Conservation (phyloP, 106 monocot species). For the Dioscorea alata region DNA sequence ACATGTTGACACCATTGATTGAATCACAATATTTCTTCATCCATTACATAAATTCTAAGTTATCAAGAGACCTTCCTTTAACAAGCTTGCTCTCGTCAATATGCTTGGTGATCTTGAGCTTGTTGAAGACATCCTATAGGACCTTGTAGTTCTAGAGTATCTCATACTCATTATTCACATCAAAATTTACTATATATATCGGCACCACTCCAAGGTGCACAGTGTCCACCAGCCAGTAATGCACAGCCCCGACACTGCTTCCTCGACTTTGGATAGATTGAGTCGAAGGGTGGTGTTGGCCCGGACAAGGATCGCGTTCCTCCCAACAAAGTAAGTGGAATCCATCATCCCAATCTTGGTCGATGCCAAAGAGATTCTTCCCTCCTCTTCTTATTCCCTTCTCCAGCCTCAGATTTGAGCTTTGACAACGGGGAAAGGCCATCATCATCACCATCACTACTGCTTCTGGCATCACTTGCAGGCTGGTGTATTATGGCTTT, state of each 20-base stretch:
- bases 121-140: slow-evolving; percentile 98
- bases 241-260: slow-evolving; percentile 87
- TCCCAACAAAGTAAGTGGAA: slow-evolving; percentile 89
- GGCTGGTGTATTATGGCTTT: too few species aligned
- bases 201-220: slow-evolving; percentile 90
- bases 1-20: slow-evolving; percentile 26
- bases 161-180: slow-evolving; percentile 95
- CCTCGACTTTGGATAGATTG: slow-evolving; percentile 90
- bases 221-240: slow-evolving; percentile 93
- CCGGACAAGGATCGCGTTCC: slow-evolving; percentile 87
- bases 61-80: slow-evolving; percentile 70
- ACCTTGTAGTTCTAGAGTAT: slow-evolving; percentile 99
- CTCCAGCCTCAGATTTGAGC: neutral
- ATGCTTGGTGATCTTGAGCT: slow-evolving; percentile 97
- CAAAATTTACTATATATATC: slow-evolving; percentile 99
- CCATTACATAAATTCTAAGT: slow-evolving; percentile 83
- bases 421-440: too few species aligned
- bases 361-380: slow-evolving; percentile 22
- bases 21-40: slow-evolving; percentile 79
- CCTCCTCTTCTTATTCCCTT: neutral
- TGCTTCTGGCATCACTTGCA: too few species aligned
- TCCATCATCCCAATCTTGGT: slow-evolving; percentile 98
- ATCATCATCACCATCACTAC: too few species aligned
- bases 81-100: slow-evolving; percentile 65
- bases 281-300: slow-evolving; percentile 95